Evolutionary conservation across 2,329 filamentous ascomycete species (phyloP).

Genomic region (Fusarium aywerte): DNA sequence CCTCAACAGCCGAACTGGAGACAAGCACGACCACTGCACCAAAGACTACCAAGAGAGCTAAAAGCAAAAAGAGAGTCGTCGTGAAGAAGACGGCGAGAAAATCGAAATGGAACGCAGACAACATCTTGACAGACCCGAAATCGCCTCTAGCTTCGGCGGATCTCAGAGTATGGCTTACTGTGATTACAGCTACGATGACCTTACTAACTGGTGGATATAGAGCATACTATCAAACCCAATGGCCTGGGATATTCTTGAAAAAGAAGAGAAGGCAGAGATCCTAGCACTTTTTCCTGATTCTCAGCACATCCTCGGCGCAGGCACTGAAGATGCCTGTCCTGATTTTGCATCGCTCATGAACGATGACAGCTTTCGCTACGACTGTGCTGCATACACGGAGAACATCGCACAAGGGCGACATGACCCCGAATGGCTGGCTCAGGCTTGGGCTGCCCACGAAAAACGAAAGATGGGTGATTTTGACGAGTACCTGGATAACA

Average conservation of each 20-base stretch:
- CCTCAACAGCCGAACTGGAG: conserved; percentile 15
- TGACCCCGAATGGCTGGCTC: conserved; percentile 63
- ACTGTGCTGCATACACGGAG: conserved; percentile 58
- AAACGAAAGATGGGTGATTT: conserved; percentile 62
- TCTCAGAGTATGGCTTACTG: conserved; percentile 47
- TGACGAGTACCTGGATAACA: conserved; percentile 57
- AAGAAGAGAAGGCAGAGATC: conserved; percentile 51
- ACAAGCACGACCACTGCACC: not conserved
- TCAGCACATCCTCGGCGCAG: conserved; percentile 52
- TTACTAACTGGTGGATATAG: conserved; percentile 40
- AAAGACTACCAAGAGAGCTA: not conserved
- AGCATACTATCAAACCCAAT: conserved; percentile 52
- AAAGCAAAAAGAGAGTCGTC: conserved; percentile 43
- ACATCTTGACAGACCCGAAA: conserved; percentile 51
- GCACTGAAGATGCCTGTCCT: conserved; percentile 53
- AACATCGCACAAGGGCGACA: conserved; percentile 61
- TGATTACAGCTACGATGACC: not conserved
- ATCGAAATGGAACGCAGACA: conserved; percentile 52
- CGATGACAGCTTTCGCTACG: conserved; percentile 60
- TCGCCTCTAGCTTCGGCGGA: conserved; percentile 55
- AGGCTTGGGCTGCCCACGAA: conserved; percentile 63
- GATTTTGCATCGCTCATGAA: conserved; percentile 57
- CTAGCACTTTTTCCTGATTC: conserved; percentile 53
- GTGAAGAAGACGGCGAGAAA: conserved; percentile 45
- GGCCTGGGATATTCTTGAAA: conserved; percentile 53